Evolutionary conservation across 352 stramenopile genomes (phyloP).

Genomic region (Plasmopara muralis): DNA sequence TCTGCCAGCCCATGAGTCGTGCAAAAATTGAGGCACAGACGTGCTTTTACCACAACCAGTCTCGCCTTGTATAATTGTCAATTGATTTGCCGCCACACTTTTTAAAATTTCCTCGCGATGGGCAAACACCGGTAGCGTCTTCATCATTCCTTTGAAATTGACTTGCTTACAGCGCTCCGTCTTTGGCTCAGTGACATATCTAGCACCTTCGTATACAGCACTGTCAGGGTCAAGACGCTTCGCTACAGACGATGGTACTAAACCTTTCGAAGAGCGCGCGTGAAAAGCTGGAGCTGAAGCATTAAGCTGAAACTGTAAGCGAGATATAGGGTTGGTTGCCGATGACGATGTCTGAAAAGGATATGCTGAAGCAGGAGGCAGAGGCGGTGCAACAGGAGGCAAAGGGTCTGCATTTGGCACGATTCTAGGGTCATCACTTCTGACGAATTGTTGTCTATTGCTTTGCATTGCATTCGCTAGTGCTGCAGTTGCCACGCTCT

Average conservation of each 20-base stretch:
- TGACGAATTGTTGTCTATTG: background rate
- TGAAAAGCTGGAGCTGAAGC: slow-evolving; percentile 12
- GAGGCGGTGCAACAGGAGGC: slow-evolving; percentile 3
- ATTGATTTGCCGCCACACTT: slow-evolving; percentile 71
- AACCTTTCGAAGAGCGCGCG: slow-evolving; percentile 19
- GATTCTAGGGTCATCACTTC: background rate
- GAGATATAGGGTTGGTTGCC: background rate
- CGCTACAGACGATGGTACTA: slow-evolving; percentile 37
- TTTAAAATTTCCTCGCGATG: slow-evolving; percentile 84
- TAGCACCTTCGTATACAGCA: slow-evolving; percentile 16
- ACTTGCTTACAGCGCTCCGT: slow-evolving; percentile 15
- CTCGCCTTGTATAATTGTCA: slow-evolving; percentile 91
- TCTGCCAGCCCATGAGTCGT: slow-evolving; percentile 55
- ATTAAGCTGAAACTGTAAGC: slow-evolving; percentile 6
- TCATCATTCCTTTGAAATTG: slow-evolving; percentile 45
- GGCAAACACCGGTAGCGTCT: slow-evolving; percentile 81
- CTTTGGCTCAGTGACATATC: slow-evolving; percentile 7
- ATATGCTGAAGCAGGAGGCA: slow-evolving; percentile 6
- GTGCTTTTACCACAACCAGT: slow-evolving; percentile 96
- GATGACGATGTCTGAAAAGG: slow-evolving; percentile 2
- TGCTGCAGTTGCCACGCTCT: slow-evolving; percentile 11
- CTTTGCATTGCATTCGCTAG: slow-evolving; percentile 19
- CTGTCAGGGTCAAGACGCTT: slow-evolving; percentile 28
- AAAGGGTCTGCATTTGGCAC: background rate
- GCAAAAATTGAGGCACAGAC: slow-evolving; percentile 91